Evolutionary conservation across 352 stramenopile species (phyloP).

Genomic region (Phytophthora megakarya): DNA sequence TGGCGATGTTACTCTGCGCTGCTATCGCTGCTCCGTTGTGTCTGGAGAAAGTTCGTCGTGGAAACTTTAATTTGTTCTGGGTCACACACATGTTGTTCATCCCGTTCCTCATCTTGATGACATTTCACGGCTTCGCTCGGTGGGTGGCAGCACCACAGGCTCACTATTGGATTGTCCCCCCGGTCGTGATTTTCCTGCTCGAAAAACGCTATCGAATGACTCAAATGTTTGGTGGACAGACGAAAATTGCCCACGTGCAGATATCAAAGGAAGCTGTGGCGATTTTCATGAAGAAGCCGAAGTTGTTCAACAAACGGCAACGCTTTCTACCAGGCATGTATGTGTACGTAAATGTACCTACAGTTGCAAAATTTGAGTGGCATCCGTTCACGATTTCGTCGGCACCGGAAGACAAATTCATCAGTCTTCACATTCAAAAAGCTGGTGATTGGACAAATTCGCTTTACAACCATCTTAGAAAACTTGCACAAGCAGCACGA

Average conservation of each 20-base stretch:
- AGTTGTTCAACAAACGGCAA: slow-evolving; percentile 49
- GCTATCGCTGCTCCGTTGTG: slow-evolving; percentile 51
- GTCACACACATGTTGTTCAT: slow-evolving; percentile 70
- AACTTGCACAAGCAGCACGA: slow-evolving; percentile 40
- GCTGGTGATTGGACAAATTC: slow-evolving; percentile 69
- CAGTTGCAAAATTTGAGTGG: slow-evolving; percentile 81
- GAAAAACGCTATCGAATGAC: slow-evolving; percentile 67
- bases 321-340: slow-evolving; percentile 80
- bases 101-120: slow-evolving; percentile 68
- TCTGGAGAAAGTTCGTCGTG: slow-evolving; percentile 51
- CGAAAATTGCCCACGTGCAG: slow-evolving; percentile 51
- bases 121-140: slow-evolving; percentile 62
- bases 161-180: slow-evolving; percentile 58
- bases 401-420: slow-evolving; percentile 66
- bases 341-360: slow-evolving; percentile 81
- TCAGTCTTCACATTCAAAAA: slow-evolving; percentile 75
- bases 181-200: slow-evolving; percentile 60
- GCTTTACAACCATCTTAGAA: slow-evolving; percentile 54
- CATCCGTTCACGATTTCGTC: slow-evolving; percentile 92
- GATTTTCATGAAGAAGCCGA: slow-evolving; percentile 71
- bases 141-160: slow-evolving; percentile 67
- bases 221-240: slow-evolving; percentile 57
- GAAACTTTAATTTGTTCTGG: slow-evolving; percentile 75
- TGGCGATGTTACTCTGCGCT: slow-evolving; percentile 63
- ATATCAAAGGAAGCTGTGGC: slow-evolving; percentile 61